Conservation (phyloP, 805 yeast genomes). For the Hanseniaspora mollemarum region DNA sequence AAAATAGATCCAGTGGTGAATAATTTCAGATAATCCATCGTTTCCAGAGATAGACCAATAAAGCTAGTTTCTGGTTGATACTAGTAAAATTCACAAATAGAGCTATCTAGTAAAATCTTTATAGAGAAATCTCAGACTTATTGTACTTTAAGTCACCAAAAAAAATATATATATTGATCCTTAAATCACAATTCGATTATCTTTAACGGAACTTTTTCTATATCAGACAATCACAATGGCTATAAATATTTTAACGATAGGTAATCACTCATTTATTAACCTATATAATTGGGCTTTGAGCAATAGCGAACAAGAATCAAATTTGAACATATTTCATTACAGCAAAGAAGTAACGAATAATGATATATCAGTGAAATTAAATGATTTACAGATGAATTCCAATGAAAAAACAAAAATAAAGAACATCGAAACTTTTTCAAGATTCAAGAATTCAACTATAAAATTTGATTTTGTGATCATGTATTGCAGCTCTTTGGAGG, state of each 20-base stretch:
- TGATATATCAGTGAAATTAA: background rate
- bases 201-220: background rate
- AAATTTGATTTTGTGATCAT: background rate
- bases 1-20: too few relatives aligned
- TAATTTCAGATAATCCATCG: too few relatives aligned
- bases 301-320: background rate
- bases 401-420: background rate
- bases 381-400: background rate
- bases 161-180: too few relatives aligned
- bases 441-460: background rate
- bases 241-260: slow-evolving; percentile 7
- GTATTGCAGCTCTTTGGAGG: slow-evolving; percentile 8
- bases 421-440: background rate
- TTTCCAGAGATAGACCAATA: too few relatives aligned
- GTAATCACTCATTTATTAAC: background rate
- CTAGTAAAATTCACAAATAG: too few relatives aligned
- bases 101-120: background rate
- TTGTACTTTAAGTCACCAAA: background rate
- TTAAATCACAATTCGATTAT: too few relatives aligned
- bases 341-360: background rate
- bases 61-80: too few relatives aligned
- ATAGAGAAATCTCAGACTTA: background rate
- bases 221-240: background rate
- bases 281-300: slow-evolving; percentile 8
- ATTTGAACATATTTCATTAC: background rate